Evolutionary conservation across 495 filamentous ascomycete species (phyloP).

Genomic region (Lepraria neglecta): DNA sequence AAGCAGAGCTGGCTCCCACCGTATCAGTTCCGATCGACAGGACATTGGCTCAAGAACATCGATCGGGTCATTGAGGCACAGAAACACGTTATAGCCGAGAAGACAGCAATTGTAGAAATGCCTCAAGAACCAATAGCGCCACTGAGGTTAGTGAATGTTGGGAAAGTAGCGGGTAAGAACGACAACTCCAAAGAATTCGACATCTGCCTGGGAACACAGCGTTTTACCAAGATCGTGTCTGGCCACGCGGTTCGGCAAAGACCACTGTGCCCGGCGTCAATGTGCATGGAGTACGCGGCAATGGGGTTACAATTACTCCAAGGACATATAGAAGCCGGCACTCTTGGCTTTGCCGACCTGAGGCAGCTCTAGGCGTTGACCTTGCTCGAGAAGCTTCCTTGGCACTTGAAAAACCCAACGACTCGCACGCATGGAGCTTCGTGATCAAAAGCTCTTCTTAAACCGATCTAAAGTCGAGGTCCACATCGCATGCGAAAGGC

Average conservation of each 20-base stretch:
- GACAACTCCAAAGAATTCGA: slow-evolving; percentile 11
- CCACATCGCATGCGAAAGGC: slow-evolving; percentile 12
- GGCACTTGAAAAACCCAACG: slow-evolving; percentile 6
- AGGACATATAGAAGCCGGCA: background rate
- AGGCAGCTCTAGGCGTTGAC: slow-evolving; percentile 19
- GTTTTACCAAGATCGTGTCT: slow-evolving; percentile 19
- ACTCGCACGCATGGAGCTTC: slow-evolving; percentile 10
- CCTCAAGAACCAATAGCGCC: slow-evolving; percentile 10
- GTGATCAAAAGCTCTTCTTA: slow-evolving; percentile 12
- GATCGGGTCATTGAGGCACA: slow-evolving; percentile 18
- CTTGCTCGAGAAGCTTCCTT: slow-evolving; percentile 7
- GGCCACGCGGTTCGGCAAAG: slow-evolving; percentile 39
- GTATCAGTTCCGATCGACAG: slow-evolving; percentile 47
- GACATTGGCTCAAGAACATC: slow-evolving; percentile 35
- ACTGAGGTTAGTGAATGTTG: slow-evolving; percentile 5
- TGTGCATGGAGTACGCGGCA: slow-evolving; percentile 37
- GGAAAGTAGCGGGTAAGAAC: slow-evolving; percentile 9
- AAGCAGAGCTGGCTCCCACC: slow-evolving; percentile 42
- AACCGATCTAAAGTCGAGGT: slow-evolving; percentile 7
- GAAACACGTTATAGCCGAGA: slow-evolving; percentile 9
- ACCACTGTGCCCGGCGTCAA: slow-evolving; percentile 39
- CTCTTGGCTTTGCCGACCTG: slow-evolving; percentile 17
- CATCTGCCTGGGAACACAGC: slow-evolving; percentile 8
- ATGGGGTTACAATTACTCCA: slow-evolving; percentile 17
- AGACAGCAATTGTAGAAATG: slow-evolving; percentile 8